These are phyloP conservation scores for Lichtheimia ornata DNA, from an alignment of 371 early-diverging fungal species.

Conservation along the genomic window DNA sequence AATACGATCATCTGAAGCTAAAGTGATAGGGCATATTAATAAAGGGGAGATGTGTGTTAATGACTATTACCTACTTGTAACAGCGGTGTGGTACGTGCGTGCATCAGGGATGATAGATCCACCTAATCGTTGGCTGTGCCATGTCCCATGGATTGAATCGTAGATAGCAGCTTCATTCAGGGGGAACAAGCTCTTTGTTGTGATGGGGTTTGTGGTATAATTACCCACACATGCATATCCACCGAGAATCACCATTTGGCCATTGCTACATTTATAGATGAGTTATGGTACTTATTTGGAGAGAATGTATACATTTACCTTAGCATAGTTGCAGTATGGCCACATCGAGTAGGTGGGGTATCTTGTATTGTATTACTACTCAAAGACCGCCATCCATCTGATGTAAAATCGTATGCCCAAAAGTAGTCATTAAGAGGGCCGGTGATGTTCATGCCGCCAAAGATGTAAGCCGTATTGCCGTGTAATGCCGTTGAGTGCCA, in stretches of 20 bases:
- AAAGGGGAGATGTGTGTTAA: not conserved
- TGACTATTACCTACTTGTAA: constrained; percentile 25
- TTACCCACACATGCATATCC: constrained; percentile 28
- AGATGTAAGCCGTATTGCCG: constrained; percentile 15
- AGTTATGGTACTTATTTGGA: no score
- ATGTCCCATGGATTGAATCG: constrained; percentile 15
- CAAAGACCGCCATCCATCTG: constrained; percentile 21
- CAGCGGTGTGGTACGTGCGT: constrained; percentile 35
- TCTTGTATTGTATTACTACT: not conserved
- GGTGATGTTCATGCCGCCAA: constrained; percentile 35
- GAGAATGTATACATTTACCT: constrained; percentile 20
- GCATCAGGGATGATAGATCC: constrained; percentile 22
- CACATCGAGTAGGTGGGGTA: constrained; percentile 21
- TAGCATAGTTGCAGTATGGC: constrained; percentile 34
- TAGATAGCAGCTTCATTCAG: constrained; percentile 22
- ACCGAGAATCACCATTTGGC: constrained; percentile 29
- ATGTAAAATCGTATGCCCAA: constrained; percentile 24
- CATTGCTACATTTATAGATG: constrained; percentile 18
- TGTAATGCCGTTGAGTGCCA: constrained; percentile 26
- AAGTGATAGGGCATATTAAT: not conserved
- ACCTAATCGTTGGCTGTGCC: constrained; percentile 21
- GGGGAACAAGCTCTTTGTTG: constrained; percentile 16
- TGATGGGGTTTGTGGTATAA: constrained; percentile 12
- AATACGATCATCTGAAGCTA: constrained; percentile 23
- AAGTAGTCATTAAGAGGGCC: constrained; percentile 20